Evolutionary conservation across 768 basidiomycete species (phyloP).

Genomic region (Mycena olivaceomarginata): DNA sequence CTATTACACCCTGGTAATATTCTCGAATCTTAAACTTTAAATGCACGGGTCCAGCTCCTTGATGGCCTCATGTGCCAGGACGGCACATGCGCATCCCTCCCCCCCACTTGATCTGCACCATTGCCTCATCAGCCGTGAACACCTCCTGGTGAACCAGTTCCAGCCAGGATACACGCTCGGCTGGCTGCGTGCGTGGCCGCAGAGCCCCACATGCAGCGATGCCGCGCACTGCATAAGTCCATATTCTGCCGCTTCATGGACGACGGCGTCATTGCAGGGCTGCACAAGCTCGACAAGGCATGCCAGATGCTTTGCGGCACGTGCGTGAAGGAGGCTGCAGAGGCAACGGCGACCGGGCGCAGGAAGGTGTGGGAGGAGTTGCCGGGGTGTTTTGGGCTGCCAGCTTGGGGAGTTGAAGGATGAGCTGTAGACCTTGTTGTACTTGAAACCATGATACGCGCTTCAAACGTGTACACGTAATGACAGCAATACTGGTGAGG

Average conservation of each 20-base stretch:
- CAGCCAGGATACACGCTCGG: not conserved
- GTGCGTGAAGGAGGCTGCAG: not conserved
- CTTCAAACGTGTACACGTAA: not conserved
- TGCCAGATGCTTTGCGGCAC: not conserved
- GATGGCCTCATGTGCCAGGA: not conserved
- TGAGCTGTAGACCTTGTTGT: not conserved
- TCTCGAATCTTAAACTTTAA: no score
- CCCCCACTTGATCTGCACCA: not conserved
- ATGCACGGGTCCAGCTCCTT: no score
- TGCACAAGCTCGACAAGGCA: no score
- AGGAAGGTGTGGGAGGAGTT: not conserved
- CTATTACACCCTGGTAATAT: no score
- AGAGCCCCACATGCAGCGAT: no score
- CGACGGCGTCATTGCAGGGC: no score
- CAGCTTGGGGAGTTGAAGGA: conserved; percentile 9
- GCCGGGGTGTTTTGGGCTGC: not conserved
- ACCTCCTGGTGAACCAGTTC: not conserved
- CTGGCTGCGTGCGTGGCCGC: not conserved
- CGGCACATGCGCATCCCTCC: not conserved
- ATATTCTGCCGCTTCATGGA: no score
- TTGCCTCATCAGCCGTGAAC: not conserved
- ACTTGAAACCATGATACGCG: not conserved
- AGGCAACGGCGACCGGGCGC: not conserved
- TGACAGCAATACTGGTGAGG: no score
- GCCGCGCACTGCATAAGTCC: no score